phyloP scores from a whole-genome alignment of 108 stramenopile genomes.

The Chaetoceros tenuissimus region DNA sequence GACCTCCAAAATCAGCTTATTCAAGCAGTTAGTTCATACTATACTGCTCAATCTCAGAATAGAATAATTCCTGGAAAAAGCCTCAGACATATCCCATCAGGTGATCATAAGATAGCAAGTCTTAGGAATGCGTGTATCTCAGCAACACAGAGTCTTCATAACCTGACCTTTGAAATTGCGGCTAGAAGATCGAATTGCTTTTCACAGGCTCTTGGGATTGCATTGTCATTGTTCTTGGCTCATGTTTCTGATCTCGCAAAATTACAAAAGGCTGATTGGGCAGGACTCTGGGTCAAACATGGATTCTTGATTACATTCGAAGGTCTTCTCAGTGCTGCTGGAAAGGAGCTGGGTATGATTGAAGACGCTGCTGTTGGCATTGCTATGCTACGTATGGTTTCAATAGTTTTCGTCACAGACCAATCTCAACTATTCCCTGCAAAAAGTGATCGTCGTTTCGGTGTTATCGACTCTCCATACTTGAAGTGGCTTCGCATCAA shows the following conservation, averaged over 20 bases:
- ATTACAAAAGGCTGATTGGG: slow-evolving; percentile 44
- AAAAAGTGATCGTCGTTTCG: slow-evolving; percentile 23
- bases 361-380: slow-evolving; percentile 82
- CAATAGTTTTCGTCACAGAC: slow-evolving; percentile 47
- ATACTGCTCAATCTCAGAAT: slow-evolving; percentile 33
- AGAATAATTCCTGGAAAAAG: not conserved
- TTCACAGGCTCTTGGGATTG: slow-evolving; percentile 76
- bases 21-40: slow-evolving; percentile 46
- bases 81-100: slow-evolving; percentile 48
- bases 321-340: slow-evolving; percentile 77
- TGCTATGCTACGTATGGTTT: slow-evolving; percentile 71
- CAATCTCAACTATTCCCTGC: slow-evolving; percentile 9
- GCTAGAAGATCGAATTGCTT: slow-evolving; percentile 73
- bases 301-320: slow-evolving; percentile 83
- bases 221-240: slow-evolving; percentile 63
- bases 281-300: slow-evolving; percentile 55
- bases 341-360: slow-evolving; percentile 86
- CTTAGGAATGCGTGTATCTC: slow-evolving; percentile 52
- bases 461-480: slow-evolving; percentile 53
- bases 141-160: slow-evolving; percentile 52
- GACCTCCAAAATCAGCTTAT: slow-evolving; percentile 37
- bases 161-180: slow-evolving; percentile 72
- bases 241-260: slow-evolving; percentile 43
- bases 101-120: slow-evolving; percentile 26
- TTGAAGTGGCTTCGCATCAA: slow-evolving; percentile 48